A percentile compares a stretch with the other conserved stretches of the same genome.
Evolutionary conservation across 23 red algal genomes (phyloP).

Genomic region (Agarophyton chilense): DNA sequence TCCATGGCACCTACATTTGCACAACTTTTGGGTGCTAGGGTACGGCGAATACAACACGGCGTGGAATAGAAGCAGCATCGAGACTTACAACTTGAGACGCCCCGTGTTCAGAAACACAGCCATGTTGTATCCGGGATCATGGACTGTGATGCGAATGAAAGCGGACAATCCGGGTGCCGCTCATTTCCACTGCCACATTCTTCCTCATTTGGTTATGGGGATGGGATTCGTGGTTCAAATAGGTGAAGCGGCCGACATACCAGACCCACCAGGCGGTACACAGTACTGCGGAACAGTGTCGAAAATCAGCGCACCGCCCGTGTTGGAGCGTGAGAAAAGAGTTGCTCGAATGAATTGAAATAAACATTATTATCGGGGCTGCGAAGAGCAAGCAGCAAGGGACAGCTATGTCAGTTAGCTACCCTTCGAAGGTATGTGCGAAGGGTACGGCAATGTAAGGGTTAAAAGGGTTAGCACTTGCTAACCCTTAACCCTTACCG

Average conservation of each 20-base stretch:
- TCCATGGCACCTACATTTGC: slow-evolving; percentile 60
- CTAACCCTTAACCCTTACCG: no score
- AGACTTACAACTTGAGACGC: background rate
- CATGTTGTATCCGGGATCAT: slow-evolving; percentile 46
- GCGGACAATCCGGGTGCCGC: slow-evolving; percentile 36
- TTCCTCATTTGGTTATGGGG: slow-evolving; percentile 63
- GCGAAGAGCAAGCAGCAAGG: no score
- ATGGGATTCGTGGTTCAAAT: slow-evolving; percentile 65
- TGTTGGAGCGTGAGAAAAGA: background rate
- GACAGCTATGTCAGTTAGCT: no score
- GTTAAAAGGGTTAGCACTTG: no score
- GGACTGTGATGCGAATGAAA: slow-evolving; percentile 55
- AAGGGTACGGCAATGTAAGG: no score
- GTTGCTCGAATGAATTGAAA: no score
- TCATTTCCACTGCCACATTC: slow-evolving; percentile 61
- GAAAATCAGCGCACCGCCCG: slow-evolving; percentile 1
- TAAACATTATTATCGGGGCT: no score
- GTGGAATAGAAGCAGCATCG: slow-evolving; percentile 34
- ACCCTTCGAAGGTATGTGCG: no score
- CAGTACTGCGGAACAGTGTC: slow-evolving; percentile 40
- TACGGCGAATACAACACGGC: slow-evolving; percentile 43
- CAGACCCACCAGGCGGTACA: slow-evolving; percentile 9
- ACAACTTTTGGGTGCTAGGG: slow-evolving; percentile 62
- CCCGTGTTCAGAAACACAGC: slow-evolving; percentile 39
- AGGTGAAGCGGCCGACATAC: slow-evolving; percentile 42